These are phyloP conservation scores for Tetrapisispora arboricola DNA, from an alignment of 805 yeast species.

Conservation along the genomic window DNA sequence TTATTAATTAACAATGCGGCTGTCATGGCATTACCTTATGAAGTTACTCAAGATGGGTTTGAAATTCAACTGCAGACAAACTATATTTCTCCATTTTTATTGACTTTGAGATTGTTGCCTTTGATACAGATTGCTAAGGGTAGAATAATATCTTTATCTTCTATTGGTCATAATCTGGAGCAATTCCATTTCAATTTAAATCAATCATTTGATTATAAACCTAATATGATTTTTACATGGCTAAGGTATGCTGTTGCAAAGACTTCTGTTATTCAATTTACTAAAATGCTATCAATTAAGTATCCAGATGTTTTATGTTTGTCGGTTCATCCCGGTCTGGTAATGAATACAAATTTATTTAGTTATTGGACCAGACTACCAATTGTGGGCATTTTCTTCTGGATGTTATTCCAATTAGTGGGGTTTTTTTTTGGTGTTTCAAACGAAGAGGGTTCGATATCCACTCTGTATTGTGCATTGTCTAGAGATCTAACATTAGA, in stretches of 20 bases:
- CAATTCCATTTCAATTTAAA: conserved; percentile 38
- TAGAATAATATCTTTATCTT: conserved; percentile 52
- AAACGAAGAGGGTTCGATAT: conserved; percentile 58
- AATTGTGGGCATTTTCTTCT: conserved; percentile 61
- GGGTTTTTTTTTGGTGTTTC: conserved; percentile 62
- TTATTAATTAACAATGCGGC: conserved; percentile 72
- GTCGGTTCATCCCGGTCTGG: conserved; percentile 76
- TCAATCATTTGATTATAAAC: conserved; percentile 41
- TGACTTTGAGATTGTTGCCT: conserved; percentile 52
- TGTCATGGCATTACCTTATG: conserved; percentile 64
- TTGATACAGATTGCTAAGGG: conserved; percentile 34
- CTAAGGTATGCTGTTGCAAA: conserved; percentile 70
- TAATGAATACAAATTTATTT: conserved; percentile 70
- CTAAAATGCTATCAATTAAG: conserved; percentile 50
- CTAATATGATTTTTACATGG: conserved; percentile 66
- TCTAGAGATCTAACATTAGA: conserved; percentile 39
- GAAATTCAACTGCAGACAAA: conserved; percentile 76
- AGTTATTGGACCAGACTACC: conserved; percentile 73
- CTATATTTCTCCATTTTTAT: conserved; percentile 62
- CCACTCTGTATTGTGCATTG: conserved; percentile 54
- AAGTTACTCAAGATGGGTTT: conserved; percentile 54
- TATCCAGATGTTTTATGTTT: conserved; percentile 56
- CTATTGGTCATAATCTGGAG: conserved; percentile 53
- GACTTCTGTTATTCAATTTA: conserved; percentile 65
- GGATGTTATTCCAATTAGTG: conserved; percentile 61